Base-by-base conservation (phyloP, 2,329 filamentous ascomycete species). In the Hymenoscyphus fructigenus region DNA sequence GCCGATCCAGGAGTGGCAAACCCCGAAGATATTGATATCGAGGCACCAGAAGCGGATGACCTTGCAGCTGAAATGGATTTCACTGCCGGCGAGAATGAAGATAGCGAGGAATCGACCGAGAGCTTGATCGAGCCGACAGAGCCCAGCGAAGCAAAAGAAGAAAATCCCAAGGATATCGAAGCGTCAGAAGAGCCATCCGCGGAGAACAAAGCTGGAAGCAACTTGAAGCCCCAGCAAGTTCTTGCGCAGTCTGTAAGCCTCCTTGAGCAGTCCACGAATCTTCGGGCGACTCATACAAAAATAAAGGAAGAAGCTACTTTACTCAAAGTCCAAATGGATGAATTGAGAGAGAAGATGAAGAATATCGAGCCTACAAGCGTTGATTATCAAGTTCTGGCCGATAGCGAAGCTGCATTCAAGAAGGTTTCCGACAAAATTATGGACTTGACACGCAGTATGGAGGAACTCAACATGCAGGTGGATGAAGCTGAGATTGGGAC, bases 1-100 rank as follows among this genome's bases (percentile, higher is more conserved):
- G 29, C 60, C 1, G 66, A 68, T 26, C 59, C 66, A 4, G 68
- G 66, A 15, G 60, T 69, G 10, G 59, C 71, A 5, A 71, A 78
- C 60, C 77, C 77, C 3, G 76, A 78, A 32, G 73, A 75, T 38
- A 74, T 75, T 34, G 66, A 76, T 61, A 63, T 76, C 17, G 73
- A 75, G 26, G 69, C 69, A 59, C 73, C 74, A 5, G 73, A 75
- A 62, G 67, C n/a, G 12, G 56, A 61, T 9, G 70, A 72, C 23
- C 56, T 73, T 26, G 63, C 62, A 20, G 67, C 72, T 29, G 74
- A 75, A 9, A 66, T 65, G 26, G 73, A 72, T 56, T 70, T 70
- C 15, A 36, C 61, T 26, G 29, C 56, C 7, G 10, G 47, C 14
- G 64, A 62, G 26, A 32, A 34, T 32, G 57, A 36, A 14, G 32